phyloP scores from a whole-genome alignment of 2,329 filamentous ascomycete genomes.

The Ustulina deusta region DNA sequence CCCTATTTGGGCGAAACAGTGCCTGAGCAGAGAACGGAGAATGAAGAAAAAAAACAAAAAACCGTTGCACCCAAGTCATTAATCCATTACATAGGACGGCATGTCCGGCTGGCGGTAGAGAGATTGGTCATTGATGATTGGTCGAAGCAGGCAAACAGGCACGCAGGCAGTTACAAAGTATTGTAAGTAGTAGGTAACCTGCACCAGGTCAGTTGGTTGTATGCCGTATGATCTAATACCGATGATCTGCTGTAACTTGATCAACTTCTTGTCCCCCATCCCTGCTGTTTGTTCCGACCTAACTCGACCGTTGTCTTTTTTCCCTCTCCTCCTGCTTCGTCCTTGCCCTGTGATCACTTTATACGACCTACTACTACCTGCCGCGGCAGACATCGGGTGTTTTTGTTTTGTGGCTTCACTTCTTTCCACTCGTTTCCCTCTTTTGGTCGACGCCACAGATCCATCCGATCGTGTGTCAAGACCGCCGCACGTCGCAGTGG shows the following conservation, averaged over 20 bases:
- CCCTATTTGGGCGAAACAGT: constrained; percentile 13
- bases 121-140: neutral
- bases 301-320: neutral
- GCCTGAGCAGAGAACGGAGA: constrained; percentile 7
- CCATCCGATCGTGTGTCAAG: constrained; percentile 12
- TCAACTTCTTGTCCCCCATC: constrained; percentile 20
- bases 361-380: neutral
- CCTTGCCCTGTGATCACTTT: too few relatives aligned
- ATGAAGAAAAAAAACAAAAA: constrained; percentile 24
- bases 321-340: neutral
- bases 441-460: constrained; percentile 24
- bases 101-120: constrained; percentile 11
- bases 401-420: constrained; percentile 33
- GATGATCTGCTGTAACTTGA: constrained; percentile 6
- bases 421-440: constrained; percentile 27
- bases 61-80: constrained; percentile 2
- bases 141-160: neutral
- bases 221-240: constrained; percentile 6
- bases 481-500: constrained; percentile 8
- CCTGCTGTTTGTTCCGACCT: constrained; percentile 12
- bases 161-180: too few relatives aligned
- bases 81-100: constrained; percentile 8
- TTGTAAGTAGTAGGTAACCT: too few relatives aligned
- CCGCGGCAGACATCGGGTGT: constrained; percentile 22
- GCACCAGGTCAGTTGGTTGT: neutral